Base-by-base conservation (phyloP, 2,329 filamentous ascomycete genomes). In the Aspergillus sp. region DNA sequence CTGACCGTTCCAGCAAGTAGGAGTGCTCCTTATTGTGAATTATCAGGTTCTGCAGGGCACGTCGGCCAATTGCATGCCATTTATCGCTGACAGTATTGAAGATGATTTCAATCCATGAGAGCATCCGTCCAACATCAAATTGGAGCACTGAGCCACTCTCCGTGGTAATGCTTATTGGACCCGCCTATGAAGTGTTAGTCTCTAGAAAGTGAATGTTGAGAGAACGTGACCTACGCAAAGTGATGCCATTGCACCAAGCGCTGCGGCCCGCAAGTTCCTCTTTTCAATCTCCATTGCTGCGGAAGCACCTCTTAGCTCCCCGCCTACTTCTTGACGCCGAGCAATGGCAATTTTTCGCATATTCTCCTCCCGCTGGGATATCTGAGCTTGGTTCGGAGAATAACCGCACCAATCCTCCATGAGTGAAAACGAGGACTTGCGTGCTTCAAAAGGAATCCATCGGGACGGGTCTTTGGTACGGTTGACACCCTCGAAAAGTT, bases 401-500 rank as follows among this genome's bases (percentile, higher is more conserved):
- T 96, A 97, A 2, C 95, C 95, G 71, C 95, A 99, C 96, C 96
- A 99, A 64, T 98, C 93, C 75, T 99, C 95, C 93, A 99, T 98
- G 48, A 99, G 79, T 0, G 93, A 88, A 70, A 99, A 99, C 0
- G 93, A 90, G 5, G 95, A 97, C 71, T 97, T 96, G 41, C 96
- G 84, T 12, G 93, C 91, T 72, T 99, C 95, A 69, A 99, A 99
- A 0, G 95, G 93, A 86, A 99, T 95, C 93, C 95, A 99, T 33
- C 91, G 85, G 4, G 91, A 88, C 2, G 92, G 89, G 59, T 97
- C 91, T 60, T 87, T 87, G 0, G 91, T 91, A 51, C 88, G 85
- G 65, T 93, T 95, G 66, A 97, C 91, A 5, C 91, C 91, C 65
- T 96, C 91, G 64, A 96, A 99, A 0, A 99, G 79, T 58, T 93